Base-by-base conservation (phyloP, 2,329 filamentous ascomycete genomes). In the Hypoxylon sp. region DNA sequence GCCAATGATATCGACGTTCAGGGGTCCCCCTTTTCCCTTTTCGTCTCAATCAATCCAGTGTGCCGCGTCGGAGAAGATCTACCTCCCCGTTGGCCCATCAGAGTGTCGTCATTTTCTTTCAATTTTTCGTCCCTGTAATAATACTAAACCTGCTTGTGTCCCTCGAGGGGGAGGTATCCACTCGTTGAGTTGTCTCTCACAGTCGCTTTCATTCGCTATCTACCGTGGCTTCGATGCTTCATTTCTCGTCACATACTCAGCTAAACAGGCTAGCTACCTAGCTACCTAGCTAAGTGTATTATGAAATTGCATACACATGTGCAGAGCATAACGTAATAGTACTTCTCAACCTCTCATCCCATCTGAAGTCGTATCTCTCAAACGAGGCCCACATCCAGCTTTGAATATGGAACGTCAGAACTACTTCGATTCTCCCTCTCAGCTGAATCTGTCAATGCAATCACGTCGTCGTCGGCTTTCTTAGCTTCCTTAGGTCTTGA, bases 71-170 rank as follows among this genome's bases (percentile, higher is more conserved):
- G 51, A 15, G 6, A 41, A 41, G 44, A 56, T 53, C 51, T 48
- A 15, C 49, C 23, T 26, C 17, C n/a, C 16, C 16, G 27, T 48
- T 15, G 32, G 45, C 41, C 42, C 56, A 51, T 59, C 56, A 59
- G 20, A 35, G 45, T 59, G 52, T 59, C 56, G 56, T 59, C 56
- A 56, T 59, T 50, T 47, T 31, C 43, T 36, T 48, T 52, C 35
- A 17, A 37, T 20, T 44, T 16, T 9, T 29, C 23, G 35, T 44
- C 29, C 26, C 20, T 25, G n/a, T 25, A 25, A 25, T n/a, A 47
- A 37, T 46, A 37, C 27, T 36, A 5, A 30, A 38, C 16, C 16
- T n/a, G 20, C 41, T 15, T 43, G 21, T 43, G 20, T 43, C 38
- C 29, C 17, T 23, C 30, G 15, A 30, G n/a, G n/a, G n/a, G n/a